phyloP scores from a whole-genome alignment of 139 green algal species.

The Chlorella sorokiniana region DNA sequence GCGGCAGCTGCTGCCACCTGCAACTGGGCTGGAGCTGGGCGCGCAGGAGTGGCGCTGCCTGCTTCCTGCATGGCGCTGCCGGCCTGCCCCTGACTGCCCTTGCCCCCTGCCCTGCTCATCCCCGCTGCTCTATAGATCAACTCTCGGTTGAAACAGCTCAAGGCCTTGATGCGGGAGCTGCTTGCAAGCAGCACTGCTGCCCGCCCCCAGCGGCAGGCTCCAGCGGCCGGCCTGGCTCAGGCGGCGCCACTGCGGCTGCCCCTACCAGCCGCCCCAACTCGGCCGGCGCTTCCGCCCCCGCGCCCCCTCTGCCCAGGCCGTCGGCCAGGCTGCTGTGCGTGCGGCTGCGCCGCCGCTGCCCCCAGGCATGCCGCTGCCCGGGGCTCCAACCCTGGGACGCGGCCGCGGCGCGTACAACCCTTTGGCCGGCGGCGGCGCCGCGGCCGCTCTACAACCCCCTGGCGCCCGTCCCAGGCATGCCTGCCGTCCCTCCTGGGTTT shows the following conservation, averaged over 20 bases:
- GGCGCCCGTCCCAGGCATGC: background rate
- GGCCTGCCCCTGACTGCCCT: no score
- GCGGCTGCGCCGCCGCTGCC: no score
- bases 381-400: background rate
- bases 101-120: background rate
- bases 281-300: background rate
- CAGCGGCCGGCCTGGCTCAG: background rate
- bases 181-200: background rate
- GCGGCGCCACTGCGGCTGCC: background rate
- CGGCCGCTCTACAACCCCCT: conserved; percentile 10
- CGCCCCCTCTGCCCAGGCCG: background rate
- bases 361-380: no score
- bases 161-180: background rate
- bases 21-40: no score
- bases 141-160: background rate
- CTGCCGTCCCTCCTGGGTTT: no score
- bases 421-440: background rate
- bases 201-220: background rate
- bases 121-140: background rate
- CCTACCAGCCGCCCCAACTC: background rate
- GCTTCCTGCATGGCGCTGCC: background rate
- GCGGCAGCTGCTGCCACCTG: no score
- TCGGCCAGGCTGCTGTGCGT: no score
- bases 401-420: conserved; percentile 13
- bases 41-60: background rate